Evolutionary conservation across 768 basidiomycete species (phyloP), one percentile per base, ranked within the genome.

Genomic region (Amanita molliuscula): DNA sequence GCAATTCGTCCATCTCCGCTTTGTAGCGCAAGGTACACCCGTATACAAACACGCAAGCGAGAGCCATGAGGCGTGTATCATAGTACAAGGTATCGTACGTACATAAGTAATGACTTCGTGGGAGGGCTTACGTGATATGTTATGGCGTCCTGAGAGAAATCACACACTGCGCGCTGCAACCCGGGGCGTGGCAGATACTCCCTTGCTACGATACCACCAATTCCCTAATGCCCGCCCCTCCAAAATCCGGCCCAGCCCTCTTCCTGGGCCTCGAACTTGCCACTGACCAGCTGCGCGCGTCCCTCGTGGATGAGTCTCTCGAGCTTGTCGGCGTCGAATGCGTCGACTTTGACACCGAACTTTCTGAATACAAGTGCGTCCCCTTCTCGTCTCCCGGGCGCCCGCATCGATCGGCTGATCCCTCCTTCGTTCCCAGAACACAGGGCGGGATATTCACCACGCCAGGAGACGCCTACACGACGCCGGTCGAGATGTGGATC

Each of bases 401-500:
- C 15, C 20, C n/a, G 10, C 10, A 44, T 45, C 43, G 42, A 51
- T 51, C 43, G n/a, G 4, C 29, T 43, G 43, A 51, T 38, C 40
- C 48, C 51, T 40, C 31, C 53, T 47, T 42, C 38, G 50, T 53
- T 13, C 3, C 31, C 61, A 91, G 89, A 62, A 92, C 88, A 1
- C 83, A 86, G 53, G 86, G 86, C 42, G 89, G 89, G 4, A 85
- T 91, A 52, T 89, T 89, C 65, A 89, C 85, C 38, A 87, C 85
- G 0, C 84, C 85, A 3, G 87, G 86, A 26, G 88, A 91, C 64
- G 87, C 86, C 20, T 89, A 85, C 61, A 90, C 86, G 34, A 89
- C 88, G 6, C 88, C 89, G 1, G 76, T 92, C 41, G 88, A 92
- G 59, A 88, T 91, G 85, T 91, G 88, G 88, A 80, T 89, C 48